Conservation (phyloP, 805 yeast genomes). For the Helenozyma baotianmanensis region DNA sequence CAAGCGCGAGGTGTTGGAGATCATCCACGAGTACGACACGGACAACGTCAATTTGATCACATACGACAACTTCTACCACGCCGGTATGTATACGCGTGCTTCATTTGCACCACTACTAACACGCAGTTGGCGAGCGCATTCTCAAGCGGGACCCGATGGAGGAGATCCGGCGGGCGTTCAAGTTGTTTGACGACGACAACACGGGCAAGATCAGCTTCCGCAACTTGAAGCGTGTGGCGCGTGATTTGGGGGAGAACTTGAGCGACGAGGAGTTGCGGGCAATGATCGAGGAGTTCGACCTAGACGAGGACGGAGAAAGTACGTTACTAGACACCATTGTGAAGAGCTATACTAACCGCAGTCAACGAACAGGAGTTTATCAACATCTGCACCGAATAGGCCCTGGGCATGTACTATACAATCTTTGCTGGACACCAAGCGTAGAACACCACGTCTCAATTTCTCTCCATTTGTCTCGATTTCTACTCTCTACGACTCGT, state of each 20-base stretch:
- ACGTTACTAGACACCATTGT: slow-evolving; percentile 19
- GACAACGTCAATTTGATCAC: slow-evolving; percentile 69
- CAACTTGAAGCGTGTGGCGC: slow-evolving; percentile 82
- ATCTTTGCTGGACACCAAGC: too few relatives aligned
- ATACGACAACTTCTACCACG: slow-evolving; percentile 76
- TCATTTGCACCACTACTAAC: slow-evolving; percentile 18
- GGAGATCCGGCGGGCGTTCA: slow-evolving; percentile 86
- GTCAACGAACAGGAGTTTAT: slow-evolving; percentile 86
- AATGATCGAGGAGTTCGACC: slow-evolving; percentile 96
- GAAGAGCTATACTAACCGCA: slow-evolving; percentile 29
- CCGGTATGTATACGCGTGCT: slow-evolving; percentile 41
- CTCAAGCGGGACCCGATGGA: slow-evolving; percentile 87
- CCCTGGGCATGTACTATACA: not conserved
- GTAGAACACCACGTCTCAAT: too few relatives aligned
- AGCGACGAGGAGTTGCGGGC: slow-evolving; percentile 91
- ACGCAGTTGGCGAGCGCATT: slow-evolving; percentile 70
- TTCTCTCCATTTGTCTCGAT: too few relatives aligned
- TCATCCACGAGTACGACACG: slow-evolving; percentile 76
- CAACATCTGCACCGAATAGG: slow-evolving; percentile 71
- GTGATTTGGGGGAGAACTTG: slow-evolving; percentile 86
- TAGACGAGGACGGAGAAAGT: slow-evolving; percentile 93
- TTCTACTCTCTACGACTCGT: too few relatives aligned
- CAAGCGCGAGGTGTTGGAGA: slow-evolving; percentile 67
- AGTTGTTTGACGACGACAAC: slow-evolving; percentile 78
- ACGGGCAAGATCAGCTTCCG: slow-evolving; percentile 81